phyloP scores from a whole-genome alignment of 192 early-diverging fungal genomes.

The Coemansia sp. region DNA sequence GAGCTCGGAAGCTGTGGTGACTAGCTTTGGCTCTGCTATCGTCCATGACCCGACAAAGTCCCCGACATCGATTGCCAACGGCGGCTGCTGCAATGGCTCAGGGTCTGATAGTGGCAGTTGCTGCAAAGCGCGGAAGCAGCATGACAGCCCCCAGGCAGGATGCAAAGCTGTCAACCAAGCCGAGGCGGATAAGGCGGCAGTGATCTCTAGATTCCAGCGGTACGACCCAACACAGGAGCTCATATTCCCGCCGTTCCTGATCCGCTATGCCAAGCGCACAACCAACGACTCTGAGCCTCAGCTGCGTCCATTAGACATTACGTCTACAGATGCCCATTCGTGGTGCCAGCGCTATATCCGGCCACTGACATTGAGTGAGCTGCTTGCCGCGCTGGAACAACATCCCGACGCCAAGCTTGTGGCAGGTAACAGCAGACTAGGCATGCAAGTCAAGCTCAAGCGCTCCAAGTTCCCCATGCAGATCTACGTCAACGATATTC shows the following conservation, averaged over 20 bases:
- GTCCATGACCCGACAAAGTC: background rate
- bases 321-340: background rate
- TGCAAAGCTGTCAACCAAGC: constrained; percentile 16
- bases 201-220: constrained; percentile 53
- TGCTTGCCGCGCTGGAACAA: constrained; percentile 55
- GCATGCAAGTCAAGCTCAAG: constrained; percentile 79
- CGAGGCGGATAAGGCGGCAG: constrained; percentile 28
- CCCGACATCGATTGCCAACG: background rate
- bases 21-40: background rate
- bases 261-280: constrained; percentile 53
- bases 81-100: background rate
- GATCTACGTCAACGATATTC: constrained; percentile 67
- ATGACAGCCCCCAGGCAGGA: background rate
- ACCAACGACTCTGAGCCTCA: constrained; percentile 12
- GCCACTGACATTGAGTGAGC: constrained; percentile 54
- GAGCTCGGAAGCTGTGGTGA: background rate
- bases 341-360: constrained; percentile 51
- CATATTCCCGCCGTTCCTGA: constrained; percentile 66
- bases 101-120: background rate
- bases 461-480: constrained; percentile 60
- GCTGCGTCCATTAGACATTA: constrained; percentile 24
- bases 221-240: constrained; percentile 66
- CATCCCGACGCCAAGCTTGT: constrained; percentile 74
- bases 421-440: constrained; percentile 80
- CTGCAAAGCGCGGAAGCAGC: background rate